Evolutionary conservation across 352 stramenopile species (phyloP), one percentile per base, ranked within the genome.

Genomic region (Aphanomyces stellatus): DNA sequence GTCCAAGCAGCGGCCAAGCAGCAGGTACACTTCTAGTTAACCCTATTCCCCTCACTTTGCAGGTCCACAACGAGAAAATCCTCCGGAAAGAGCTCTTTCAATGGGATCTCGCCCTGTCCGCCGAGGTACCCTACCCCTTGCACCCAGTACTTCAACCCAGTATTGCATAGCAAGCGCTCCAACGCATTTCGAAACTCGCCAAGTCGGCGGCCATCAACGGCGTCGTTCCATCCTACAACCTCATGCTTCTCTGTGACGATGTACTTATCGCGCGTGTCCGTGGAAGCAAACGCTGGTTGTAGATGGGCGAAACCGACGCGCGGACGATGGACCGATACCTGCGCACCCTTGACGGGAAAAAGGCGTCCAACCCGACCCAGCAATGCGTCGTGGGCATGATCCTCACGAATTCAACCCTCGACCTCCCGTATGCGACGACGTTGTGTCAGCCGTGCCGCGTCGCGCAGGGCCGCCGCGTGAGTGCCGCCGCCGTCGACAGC

Each of bases 91-190:
- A 90, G 53, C 69, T 71, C 7, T 90, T 90, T 59, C 72, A 79
- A 27, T 91, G 82, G 82, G 82, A 89, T 53, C 64, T 91, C 2
- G 78, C 81, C 6, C 78, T 76, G 63, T 80, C 72, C 37, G 79
- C 77, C 1, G 80, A 88, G 59, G 55, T 64, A 28, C 25, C 24
- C n/a, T 46, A n/a, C 37, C 37, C 13, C 37, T 0, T 11, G 19
- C 31, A 31, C 25, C 13, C 10, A 28, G 17, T 6, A 22, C 10
- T 22, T 3, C 0, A 53, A 28, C 10, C 25, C 37, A 17, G 46
- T 1, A 46, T 41, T 24, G 1, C 13, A 8, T 64, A 64, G 55
- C 34, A 64, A 64, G 55, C 55, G 1, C 11, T 64, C 25, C 22
- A 51, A 24, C 55, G 55, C 37, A 28, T 64, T 77, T 13, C 62